Evolutionary conservation across 352 stramenopile genomes (phyloP).

Genomic region (Phytophthora meadii): DNA sequence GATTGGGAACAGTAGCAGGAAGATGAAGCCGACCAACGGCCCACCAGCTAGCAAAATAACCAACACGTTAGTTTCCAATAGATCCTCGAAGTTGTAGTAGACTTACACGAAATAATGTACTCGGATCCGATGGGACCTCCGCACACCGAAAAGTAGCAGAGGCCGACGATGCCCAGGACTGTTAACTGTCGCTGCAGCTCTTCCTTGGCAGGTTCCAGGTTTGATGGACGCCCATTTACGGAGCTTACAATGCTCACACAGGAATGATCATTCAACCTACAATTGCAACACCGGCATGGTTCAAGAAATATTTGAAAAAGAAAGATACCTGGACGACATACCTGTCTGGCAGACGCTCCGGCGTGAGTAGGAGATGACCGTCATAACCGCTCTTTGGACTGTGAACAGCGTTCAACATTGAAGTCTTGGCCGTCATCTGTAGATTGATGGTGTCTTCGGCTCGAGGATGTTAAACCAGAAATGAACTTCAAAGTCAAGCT

Average conservation of each 20-base stretch:
- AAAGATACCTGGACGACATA: background rate
- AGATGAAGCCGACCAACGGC: slow-evolving; percentile 83
- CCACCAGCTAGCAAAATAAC: slow-evolving; percentile 40
- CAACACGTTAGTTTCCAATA: background rate
- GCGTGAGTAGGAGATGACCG: slow-evolving; percentile 15
- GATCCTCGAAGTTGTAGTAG: background rate
- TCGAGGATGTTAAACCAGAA: slow-evolving; percentile 12
- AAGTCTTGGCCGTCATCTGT: slow-evolving; percentile 10
- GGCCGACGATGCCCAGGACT: slow-evolving; percentile 45
- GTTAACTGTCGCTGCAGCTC: slow-evolving; percentile 47
- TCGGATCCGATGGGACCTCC: slow-evolving; percentile 51
- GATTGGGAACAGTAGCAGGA: slow-evolving; percentile 90
- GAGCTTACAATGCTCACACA: slow-evolving; percentile 40
- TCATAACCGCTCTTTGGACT: slow-evolving; percentile 22
- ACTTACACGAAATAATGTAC: slow-evolving; percentile 51
- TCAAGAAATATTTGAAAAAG: background rate
- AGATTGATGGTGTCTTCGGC: background rate
- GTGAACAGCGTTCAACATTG: slow-evolving; percentile 10
- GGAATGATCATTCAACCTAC: slow-evolving; percentile 33
- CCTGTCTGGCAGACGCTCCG: slow-evolving; percentile 9
- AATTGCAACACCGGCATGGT: slow-evolving; percentile 1
- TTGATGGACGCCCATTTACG: slow-evolving; percentile 17
- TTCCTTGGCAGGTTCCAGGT: slow-evolving; percentile 40
- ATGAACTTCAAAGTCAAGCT: slow-evolving; percentile 14
- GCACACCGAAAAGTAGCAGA: slow-evolving; percentile 65